Conservation (phyloP, 208 protist species). For the Crithidia thermophila region DNA sequence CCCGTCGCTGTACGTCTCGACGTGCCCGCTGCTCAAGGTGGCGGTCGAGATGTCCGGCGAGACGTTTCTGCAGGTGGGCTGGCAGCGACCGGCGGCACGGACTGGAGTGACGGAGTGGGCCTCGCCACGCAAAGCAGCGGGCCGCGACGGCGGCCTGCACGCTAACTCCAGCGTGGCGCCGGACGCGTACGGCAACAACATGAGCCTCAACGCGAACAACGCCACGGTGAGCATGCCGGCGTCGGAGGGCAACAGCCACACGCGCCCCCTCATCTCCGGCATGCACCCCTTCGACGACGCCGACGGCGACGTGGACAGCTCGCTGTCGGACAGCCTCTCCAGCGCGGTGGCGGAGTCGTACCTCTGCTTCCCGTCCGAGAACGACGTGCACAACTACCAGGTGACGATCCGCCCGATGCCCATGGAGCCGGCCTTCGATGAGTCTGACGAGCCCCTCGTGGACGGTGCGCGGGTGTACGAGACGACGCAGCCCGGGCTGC, state of each 20-base stretch:
- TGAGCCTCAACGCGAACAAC: constrained; percentile 15
- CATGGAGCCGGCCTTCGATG: constrained; percentile 72
- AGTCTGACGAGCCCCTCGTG: constrained; percentile 79
- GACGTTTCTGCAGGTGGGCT: constrained; percentile 83
- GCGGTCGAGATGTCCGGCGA: constrained; percentile 75
- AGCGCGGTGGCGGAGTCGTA: constrained; percentile 27
- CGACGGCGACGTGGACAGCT: constrained; percentile 21
- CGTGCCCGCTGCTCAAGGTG: constrained; percentile 76
- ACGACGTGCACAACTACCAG: constrained; percentile 90
- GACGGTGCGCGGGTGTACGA: constrained; percentile 89
- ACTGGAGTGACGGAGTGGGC: constrained; percentile 13
- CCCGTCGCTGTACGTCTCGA: constrained; percentile 51
- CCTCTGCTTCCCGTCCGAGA: constrained; percentile 69
- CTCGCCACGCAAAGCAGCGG: background rate
- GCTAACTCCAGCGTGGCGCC: background rate
- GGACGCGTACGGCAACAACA: constrained; percentile 3
- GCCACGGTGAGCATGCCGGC: constrained; percentile 2
- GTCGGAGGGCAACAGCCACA: constrained; percentile 10
- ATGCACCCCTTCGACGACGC: background rate
- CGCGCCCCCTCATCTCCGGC: constrained; percentile 10
- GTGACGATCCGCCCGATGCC: constrained; percentile 77
- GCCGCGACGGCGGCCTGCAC: constrained; percentile 1
- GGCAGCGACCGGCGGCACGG: constrained; percentile 55
- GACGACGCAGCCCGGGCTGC: constrained; percentile 85
- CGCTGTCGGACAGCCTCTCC: constrained; percentile 4